Evolutionary conservation across 495 filamentous ascomycete genomes (phyloP).

Genomic region (Penicillium maclennaniae): DNA sequence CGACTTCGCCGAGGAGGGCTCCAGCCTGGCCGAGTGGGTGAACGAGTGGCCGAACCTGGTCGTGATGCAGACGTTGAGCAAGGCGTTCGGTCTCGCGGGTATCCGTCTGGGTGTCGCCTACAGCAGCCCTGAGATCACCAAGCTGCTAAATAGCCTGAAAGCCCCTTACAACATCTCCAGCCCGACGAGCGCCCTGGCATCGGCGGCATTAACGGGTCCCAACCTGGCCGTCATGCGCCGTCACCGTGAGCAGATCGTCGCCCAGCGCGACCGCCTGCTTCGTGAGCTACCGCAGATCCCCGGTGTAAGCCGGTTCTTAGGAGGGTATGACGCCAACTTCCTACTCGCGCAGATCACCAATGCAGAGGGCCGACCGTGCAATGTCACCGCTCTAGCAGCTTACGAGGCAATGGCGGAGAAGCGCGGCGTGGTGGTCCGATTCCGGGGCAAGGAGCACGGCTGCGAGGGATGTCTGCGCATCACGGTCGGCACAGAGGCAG

Average conservation of each 20-base stretch:
- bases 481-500: conserved; percentile 85
- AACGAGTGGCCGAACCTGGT: conserved; percentile 92
- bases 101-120: conserved; percentile 76
- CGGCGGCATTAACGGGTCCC: conserved; percentile 58
- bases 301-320: conserved; percentile 77
- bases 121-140: conserved; percentile 63
- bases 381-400: conserved; percentile 66
- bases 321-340: conserved; percentile 82
- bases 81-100: conserved; percentile 92
- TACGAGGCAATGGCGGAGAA: conserved; percentile 85
- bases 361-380: conserved; percentile 65
- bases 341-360: conserved; percentile 84
- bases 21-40: conserved; percentile 89
- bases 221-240: conserved; percentile 68
- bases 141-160: conserved; percentile 83
- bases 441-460: conserved; percentile 86
- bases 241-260: conserved; percentile 63
- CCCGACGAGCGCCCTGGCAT: conserved; percentile 78
- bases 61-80: conserved; percentile 95
- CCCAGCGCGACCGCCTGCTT: conserved; percentile 73
- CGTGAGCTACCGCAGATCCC: conserved; percentile 67
- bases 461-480: conserved; percentile 86
- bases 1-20: conserved; percentile 79
- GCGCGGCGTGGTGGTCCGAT: conserved; percentile 86
- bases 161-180: conserved; percentile 93